Percentiles rank a stretch among this genome's conserved stretches.
Evolutionary conservation across 2,329 filamentous ascomycete genomes (phyloP).

Genomic region (Dothidotthia symphoricarpi): DNA sequence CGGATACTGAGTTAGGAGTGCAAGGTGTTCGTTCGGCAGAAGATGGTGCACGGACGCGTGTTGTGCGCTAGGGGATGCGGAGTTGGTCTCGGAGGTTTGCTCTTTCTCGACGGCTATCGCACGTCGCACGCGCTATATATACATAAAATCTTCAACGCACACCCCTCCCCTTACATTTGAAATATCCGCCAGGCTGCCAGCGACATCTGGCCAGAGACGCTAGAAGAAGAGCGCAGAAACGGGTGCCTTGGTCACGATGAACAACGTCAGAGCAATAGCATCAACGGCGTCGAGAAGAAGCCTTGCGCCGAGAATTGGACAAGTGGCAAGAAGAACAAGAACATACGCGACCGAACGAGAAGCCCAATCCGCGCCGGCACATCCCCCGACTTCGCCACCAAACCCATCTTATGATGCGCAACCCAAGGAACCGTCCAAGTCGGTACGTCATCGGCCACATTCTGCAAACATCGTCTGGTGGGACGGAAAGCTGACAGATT

Average conservation of each 20-base stretch:
- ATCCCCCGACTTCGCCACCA: slow-evolving; percentile 12
- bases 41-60: slow-evolving; percentile 17
- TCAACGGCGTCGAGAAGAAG: slow-evolving; percentile 2
- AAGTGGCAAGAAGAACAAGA: slow-evolving; percentile 6
- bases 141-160: too few relatives aligned
- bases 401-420: slow-evolving; percentile 7
- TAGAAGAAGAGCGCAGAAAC: slow-evolving; percentile 4
- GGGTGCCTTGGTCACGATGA: slow-evolving; percentile 19
- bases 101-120: slow-evolving; percentile 5
- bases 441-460: slow-evolving; percentile 18
- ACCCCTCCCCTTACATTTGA: too few relatives aligned
- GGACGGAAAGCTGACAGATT: too few relatives aligned
- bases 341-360: slow-evolving; percentile 15
- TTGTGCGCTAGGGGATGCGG: slow-evolving; percentile 10
- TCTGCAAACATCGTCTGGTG: too few relatives aligned
- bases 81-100: slow-evolving; percentile 26
- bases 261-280: slow-evolving; percentile 11
- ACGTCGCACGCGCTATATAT: slow-evolving; percentile 4
- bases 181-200: too few relatives aligned
- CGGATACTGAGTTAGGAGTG: slow-evolving; percentile 19
- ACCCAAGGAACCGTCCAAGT: slow-evolving; percentile 20
- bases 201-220: slow-evolving; percentile 3
- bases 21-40: slow-evolving; percentile 35
- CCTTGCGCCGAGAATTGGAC: slow-evolving; percentile 4
- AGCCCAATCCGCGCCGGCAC: slow-evolving; percentile 7